Evolutionary conservation across 2,329 filamentous ascomycete species (phyloP).

Genomic region (Fusarium sp.): DNA sequence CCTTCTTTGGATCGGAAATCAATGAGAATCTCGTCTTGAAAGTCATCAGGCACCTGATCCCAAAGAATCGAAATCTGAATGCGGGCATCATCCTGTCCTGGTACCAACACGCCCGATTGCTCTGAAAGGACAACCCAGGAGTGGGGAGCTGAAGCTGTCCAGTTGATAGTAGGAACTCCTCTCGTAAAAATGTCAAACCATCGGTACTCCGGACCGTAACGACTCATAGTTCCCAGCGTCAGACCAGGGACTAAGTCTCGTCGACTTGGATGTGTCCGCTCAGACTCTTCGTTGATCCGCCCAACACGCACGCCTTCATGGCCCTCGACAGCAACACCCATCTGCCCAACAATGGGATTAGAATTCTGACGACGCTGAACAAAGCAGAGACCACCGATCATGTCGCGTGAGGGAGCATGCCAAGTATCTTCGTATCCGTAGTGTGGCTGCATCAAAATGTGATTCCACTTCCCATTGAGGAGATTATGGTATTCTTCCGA

Average conservation of each 20-base stretch:
- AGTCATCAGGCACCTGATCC: slow-evolving; percentile 58
- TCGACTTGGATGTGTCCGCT: slow-evolving; percentile 60
- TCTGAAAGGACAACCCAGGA: slow-evolving; percentile 67
- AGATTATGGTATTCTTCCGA: slow-evolving; percentile 65
- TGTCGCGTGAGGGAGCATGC: slow-evolving; percentile 68
- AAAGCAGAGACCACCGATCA: slow-evolving; percentile 66
- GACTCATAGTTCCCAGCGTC: slow-evolving; percentile 68
- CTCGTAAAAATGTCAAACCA: slow-evolving; percentile 75
- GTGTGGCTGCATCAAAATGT: slow-evolving; percentile 65
- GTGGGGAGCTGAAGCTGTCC: slow-evolving; percentile 62
- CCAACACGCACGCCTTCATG: slow-evolving; percentile 69
- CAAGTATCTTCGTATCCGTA: slow-evolving; percentile 67
- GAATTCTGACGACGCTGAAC: slow-evolving; percentile 64
- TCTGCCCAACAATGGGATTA: slow-evolving; percentile 68
- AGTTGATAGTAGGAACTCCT: slow-evolving; percentile 66
- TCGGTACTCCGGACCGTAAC: slow-evolving; percentile 66
- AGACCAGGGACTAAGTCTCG: slow-evolving; percentile 69
- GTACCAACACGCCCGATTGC: slow-evolving; percentile 63
- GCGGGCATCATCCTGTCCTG: slow-evolving; percentile 44
- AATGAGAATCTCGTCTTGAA: slow-evolving; percentile 43
- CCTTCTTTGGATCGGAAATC: slow-evolving; percentile 53
- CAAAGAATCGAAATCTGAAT: slow-evolving; percentile 42
- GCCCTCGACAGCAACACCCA: slow-evolving; percentile 75
- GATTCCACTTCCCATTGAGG: slow-evolving; percentile 67
- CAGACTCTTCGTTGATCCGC: slow-evolving; percentile 65